Evolutionary conservation across 1,284 basidiomycete genomes (phyloP).

Genomic region (Thelephora terrestris): DNA sequence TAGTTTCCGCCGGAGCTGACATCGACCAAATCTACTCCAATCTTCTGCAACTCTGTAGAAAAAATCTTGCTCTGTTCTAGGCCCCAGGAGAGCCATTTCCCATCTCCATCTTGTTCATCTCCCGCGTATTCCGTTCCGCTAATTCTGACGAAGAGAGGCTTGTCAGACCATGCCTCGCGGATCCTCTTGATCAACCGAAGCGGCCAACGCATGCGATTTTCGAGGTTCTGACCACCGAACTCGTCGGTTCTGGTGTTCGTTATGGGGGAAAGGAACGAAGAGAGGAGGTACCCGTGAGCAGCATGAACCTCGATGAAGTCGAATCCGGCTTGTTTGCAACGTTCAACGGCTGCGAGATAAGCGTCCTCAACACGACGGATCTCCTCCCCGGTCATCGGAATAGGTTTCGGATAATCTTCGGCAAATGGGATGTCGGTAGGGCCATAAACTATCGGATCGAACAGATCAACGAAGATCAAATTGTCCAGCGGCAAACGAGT

Average conservation of each 20-base stretch:
- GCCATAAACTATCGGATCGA: slow-evolving; percentile 24
- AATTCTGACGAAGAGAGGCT: slow-evolving; percentile 68
- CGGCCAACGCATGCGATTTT: slow-evolving; percentile 64
- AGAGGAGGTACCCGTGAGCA: slow-evolving; percentile 59
- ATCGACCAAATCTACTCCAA: slow-evolving; percentile 68
- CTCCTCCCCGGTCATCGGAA: slow-evolving; percentile 42
- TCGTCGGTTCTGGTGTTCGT: slow-evolving; percentile 61
- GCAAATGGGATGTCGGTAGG: slow-evolving; percentile 47
- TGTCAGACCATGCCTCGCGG: slow-evolving; percentile 48
- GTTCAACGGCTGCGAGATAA: slow-evolving; percentile 52
- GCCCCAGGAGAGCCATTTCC: slow-evolving; percentile 62
- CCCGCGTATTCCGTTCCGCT: slow-evolving; percentile 74
- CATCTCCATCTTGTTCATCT: slow-evolving; percentile 47
- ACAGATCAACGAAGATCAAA: background rate
- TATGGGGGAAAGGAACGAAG: slow-evolving; percentile 59
- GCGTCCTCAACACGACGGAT: slow-evolving; percentile 54
- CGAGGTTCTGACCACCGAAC: slow-evolving; percentile 63
- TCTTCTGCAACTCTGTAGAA: slow-evolving; percentile 42
- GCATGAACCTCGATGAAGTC: slow-evolving; percentile 80
- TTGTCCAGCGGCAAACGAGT: background rate
- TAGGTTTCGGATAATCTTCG: slow-evolving; percentile 37
- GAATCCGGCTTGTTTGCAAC: slow-evolving; percentile 55
- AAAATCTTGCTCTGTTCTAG: slow-evolving; percentile 64
- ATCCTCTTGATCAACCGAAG: slow-evolving; percentile 45
- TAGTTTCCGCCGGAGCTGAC: slow-evolving; percentile 63